Evolutionary conservation across 169 alveolate genomes (phyloP).

Genomic region (Babesia bovis): DNA sequence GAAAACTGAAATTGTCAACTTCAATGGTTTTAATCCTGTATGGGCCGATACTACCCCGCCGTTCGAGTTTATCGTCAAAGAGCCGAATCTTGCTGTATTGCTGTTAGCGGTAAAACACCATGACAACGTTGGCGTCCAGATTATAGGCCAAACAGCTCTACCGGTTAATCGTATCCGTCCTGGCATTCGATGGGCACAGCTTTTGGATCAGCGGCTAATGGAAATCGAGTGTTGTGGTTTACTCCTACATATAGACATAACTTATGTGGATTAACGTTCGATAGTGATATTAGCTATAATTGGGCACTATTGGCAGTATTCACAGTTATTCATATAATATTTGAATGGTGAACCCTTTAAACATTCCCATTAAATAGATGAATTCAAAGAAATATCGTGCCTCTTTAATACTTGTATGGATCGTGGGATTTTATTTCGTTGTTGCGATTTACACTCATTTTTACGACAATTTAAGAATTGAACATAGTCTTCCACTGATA

Average conservation of each 20-base stretch:
- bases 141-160: conserved; percentile 66
- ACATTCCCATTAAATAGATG: too few relatives aligned
- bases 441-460: too few relatives aligned
- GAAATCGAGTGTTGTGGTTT: conserved; percentile 79
- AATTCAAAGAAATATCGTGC: too few relatives aligned
- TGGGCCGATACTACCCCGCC: conserved; percentile 67
- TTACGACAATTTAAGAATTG: too few relatives aligned
- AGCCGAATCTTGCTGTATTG: conserved; percentile 56
- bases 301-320: too few relatives aligned
- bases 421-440: too few relatives aligned
- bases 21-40: conserved; percentile 58
- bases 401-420: too few relatives aligned
- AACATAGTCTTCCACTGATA: too few relatives aligned
- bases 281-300: too few relatives aligned
- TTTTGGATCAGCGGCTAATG: conserved; percentile 75
- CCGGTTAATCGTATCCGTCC: conserved; percentile 65
- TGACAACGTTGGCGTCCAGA: conserved; percentile 49
- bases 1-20: conserved; percentile 47
- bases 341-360: too few relatives aligned
- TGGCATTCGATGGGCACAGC: conserved; percentile 84
- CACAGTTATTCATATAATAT: too few relatives aligned
- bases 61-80: conserved; percentile 32
- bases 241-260: conserved; percentile 70
- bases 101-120: conserved; percentile 50
- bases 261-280: not conserved